These are phyloP conservation scores for Colletotrichum sidae DNA, from an alignment of 2,329 filamentous ascomycete genomes.

Conservation along the genomic window DNA sequence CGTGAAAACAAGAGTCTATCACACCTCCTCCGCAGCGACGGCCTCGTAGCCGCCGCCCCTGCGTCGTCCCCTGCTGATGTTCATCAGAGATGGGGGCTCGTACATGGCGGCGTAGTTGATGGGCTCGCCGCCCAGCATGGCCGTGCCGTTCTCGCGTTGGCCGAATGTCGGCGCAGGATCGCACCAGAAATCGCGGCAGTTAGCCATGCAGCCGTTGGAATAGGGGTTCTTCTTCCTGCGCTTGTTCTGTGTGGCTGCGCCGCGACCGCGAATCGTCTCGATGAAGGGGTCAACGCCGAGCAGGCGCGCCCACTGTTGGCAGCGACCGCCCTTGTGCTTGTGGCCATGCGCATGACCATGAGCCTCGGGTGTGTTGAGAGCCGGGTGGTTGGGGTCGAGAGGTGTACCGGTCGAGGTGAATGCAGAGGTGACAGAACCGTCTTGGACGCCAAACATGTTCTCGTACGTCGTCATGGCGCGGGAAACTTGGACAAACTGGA, in stretches of 20 bases:
- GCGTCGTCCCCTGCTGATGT: conserved; percentile 58
- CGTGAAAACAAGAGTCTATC: conserved; percentile 34
- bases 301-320: conserved; percentile 84
- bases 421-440: conserved; percentile 74
- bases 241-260: conserved; percentile 70
- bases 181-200: conserved; percentile 97
- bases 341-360: conserved; percentile 57
- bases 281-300: conserved; percentile 95
- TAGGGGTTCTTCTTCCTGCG: conserved; percentile 82
- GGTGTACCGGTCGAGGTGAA: conserved; percentile 83
- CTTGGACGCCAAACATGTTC: conserved; percentile 87
- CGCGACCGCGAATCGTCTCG: conserved; percentile 87
- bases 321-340: conserved; percentile 71
- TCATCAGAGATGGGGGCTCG: conserved; percentile 81
- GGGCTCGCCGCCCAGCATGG: conserved; percentile 79
- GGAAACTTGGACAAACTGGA: conserved; percentile 92
- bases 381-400: conserved; percentile 74
- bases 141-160: conserved; percentile 77
- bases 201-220: conserved; percentile 83
- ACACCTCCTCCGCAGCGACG: conserved; percentile 69
- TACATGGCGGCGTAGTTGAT: conserved; percentile 93
- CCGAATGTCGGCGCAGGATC: conserved; percentile 87
- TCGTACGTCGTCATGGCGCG: conserved; percentile 96
- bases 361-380: conserved; percentile 65
- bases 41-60: conserved; percentile 71